Conservation (phyloP, 306 rosid species). For the Acmispon strigosus region DNA sequence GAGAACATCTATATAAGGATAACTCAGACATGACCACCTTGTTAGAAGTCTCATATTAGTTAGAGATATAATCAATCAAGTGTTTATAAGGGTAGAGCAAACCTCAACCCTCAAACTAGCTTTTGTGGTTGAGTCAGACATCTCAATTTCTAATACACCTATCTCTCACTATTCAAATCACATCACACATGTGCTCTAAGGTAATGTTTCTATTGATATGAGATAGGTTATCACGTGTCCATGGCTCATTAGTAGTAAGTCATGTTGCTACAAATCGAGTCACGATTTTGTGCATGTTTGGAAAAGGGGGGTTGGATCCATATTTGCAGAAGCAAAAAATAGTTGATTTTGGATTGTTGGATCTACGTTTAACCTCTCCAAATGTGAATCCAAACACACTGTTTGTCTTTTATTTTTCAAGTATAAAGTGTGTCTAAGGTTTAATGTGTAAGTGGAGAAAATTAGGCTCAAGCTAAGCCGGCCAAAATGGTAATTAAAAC, state of each 20-base stretch:
- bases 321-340: no score
- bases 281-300: background rate
- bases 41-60: no score
- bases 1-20: slow-evolving; percentile 22
- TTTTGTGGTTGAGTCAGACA: no score
- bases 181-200: background rate
- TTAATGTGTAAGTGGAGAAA: background rate
- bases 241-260: background rate
- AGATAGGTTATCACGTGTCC: background rate
- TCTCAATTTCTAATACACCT: no score
- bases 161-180: slow-evolving; percentile 22
- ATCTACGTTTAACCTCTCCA: no score
- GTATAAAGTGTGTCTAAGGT: background rate
- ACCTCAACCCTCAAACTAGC: no score
- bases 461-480: background rate
- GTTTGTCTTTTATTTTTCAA: no score
- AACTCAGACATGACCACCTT: slow-evolving; percentile 14
- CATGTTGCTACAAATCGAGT: background rate
- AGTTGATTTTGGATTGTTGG: no score
- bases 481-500: background rate
- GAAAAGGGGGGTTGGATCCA: no score
- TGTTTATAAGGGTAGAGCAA: no score
- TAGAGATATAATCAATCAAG: no score
- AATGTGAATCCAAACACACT: no score
- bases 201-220: background rate